Evolutionary conservation across 1,284 basidiomycete genomes (phyloP).

Genomic region (Cutaneotrichosporon sp.): DNA sequence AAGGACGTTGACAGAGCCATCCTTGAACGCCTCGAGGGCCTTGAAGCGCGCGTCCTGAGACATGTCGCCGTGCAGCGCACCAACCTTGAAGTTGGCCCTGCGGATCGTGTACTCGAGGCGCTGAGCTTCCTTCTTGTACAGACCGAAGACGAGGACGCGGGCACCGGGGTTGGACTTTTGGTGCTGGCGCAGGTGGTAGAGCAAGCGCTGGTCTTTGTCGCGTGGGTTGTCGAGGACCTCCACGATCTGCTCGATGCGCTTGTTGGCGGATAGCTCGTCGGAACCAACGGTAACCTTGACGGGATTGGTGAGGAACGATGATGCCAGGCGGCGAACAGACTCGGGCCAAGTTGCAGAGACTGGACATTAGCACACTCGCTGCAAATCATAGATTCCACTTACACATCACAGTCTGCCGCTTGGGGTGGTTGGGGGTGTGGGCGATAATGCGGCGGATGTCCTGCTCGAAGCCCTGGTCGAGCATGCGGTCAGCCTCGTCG

Average conservation of each 20-base stretch:
- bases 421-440: slow-evolving; percentile 59
- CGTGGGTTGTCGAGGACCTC: slow-evolving; percentile 86
- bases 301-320: slow-evolving; percentile 79
- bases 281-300: slow-evolving; percentile 90
- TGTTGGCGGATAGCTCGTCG: slow-evolving; percentile 92
- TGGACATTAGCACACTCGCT: slow-evolving; percentile 35
- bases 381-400: too few relatives aligned
- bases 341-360: slow-evolving; percentile 99
- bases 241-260: slow-evolving; percentile 68
- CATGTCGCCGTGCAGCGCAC: slow-evolving; percentile 87
- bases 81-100: slow-evolving; percentile 77
- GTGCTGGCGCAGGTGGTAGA: slow-evolving; percentile 61
- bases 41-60: slow-evolving; percentile 80
- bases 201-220: slow-evolving; percentile 75
- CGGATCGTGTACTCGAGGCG: slow-evolving; percentile 78
- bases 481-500: slow-evolving; percentile 97
- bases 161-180: slow-evolving; percentile 53
- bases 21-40: slow-evolving; percentile 84
- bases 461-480: slow-evolving; percentile 98
- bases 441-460: slow-evolving; percentile 92
- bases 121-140: slow-evolving; percentile 97
- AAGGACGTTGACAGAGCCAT: slow-evolving; percentile 72
- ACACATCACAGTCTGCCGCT: slow-evolving; percentile 90
- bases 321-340: slow-evolving; percentile 86
- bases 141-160: slow-evolving; percentile 85